A percentile compares a stretch with the other conserved stretches of the same genome.
Evolutionary conservation across 1,284 basidiomycete species (phyloP).

Genomic region (Cutaneotrichosporon cyanovorans): DNA sequence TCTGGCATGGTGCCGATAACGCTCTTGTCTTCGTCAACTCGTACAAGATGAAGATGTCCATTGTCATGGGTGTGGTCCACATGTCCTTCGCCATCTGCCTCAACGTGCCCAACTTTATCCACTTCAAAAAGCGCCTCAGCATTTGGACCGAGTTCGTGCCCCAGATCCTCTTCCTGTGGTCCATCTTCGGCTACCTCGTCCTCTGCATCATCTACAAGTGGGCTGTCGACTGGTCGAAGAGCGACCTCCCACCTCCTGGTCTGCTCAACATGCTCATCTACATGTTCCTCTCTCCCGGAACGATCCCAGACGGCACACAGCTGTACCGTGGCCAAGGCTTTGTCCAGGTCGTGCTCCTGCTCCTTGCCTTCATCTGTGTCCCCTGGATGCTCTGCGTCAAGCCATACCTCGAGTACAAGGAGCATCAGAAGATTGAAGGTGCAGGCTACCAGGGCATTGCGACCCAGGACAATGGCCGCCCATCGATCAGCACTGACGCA

Average conservation of each 20-base stretch:
- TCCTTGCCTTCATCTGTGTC: slow-evolving; percentile 79
- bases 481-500: slow-evolving; percentile 21
- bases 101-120: slow-evolving; percentile 90
- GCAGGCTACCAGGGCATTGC: slow-evolving; percentile 70
- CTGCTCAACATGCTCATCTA: slow-evolving; percentile 91
- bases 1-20: slow-evolving; percentile 92
- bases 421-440: slow-evolving; percentile 73
- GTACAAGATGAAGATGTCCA: slow-evolving; percentile 99
- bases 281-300: slow-evolving; percentile 86
- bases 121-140: slow-evolving; percentile 76
- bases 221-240: slow-evolving; percentile 80
- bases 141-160: slow-evolving; percentile 94
- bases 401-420: slow-evolving; percentile 89
- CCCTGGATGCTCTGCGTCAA: slow-evolving; percentile 92
- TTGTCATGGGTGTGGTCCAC: slow-evolving; percentile 93
- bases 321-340: slow-evolving; percentile 83
- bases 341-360: slow-evolving; percentile 72
- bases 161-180: slow-evolving; percentile 94
- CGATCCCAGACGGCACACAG: slow-evolving; percentile 60
- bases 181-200: slow-evolving; percentile 94
- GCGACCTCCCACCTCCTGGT: slow-evolving; percentile 69
- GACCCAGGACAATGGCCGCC: slow-evolving; percentile 44
- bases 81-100: slow-evolving; percentile 98
- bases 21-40: slow-evolving; percentile 92
- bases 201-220: slow-evolving; percentile 97